Conservation (phyloP, 2,329 filamentous ascomycete genomes). For the Epichloe festucae region DNA sequence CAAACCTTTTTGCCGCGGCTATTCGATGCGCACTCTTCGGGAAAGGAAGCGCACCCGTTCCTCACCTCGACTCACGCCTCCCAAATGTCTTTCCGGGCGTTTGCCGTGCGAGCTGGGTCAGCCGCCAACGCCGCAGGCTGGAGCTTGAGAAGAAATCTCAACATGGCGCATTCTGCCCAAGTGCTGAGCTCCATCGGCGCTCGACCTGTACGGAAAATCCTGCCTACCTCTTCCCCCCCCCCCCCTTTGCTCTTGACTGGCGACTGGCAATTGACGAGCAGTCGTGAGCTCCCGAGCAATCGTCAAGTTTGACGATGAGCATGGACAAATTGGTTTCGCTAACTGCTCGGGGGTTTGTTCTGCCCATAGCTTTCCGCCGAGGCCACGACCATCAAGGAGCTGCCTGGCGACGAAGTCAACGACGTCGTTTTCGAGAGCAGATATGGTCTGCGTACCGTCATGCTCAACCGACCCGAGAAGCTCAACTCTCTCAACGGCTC, state of each 20-base stretch:
- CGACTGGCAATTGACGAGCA: no score
- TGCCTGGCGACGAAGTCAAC: conserved; percentile 59
- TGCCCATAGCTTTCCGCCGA: conserved; percentile 21
- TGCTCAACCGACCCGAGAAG: conserved; percentile 87
- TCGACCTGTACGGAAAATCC: conserved; percentile 14
- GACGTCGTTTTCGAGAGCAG: conserved; percentile 87
- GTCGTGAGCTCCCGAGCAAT: no score
- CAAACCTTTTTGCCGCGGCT: conserved; percentile 8
- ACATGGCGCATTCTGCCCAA: conserved; percentile 75
- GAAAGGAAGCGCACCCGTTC: conserved; percentile 21
- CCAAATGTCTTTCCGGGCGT: conserved; percentile 43
- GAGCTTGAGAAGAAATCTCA: conserved; percentile 28
- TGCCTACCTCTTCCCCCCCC: no score
- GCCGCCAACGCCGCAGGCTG: conserved; percentile 32
- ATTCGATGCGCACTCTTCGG: conserved; percentile 22
- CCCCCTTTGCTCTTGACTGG: no score
- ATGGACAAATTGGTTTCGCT: background rate
- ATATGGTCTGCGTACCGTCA: conserved; percentile 81
- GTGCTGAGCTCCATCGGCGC: conserved; percentile 43
- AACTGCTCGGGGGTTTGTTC: background rate
- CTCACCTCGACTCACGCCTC: conserved; percentile 2
- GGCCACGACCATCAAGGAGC: conserved; percentile 35
- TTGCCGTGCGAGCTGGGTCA: conserved; percentile 40
- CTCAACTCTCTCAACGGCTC: conserved; percentile 86
- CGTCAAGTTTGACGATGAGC: no score